A percentile compares a stretch with the other conserved stretches of the same genome.
phyloP scores from a whole-genome alignment of 2,329 filamentous ascomycete genomes.

The Pyricularia sp. region DNA sequence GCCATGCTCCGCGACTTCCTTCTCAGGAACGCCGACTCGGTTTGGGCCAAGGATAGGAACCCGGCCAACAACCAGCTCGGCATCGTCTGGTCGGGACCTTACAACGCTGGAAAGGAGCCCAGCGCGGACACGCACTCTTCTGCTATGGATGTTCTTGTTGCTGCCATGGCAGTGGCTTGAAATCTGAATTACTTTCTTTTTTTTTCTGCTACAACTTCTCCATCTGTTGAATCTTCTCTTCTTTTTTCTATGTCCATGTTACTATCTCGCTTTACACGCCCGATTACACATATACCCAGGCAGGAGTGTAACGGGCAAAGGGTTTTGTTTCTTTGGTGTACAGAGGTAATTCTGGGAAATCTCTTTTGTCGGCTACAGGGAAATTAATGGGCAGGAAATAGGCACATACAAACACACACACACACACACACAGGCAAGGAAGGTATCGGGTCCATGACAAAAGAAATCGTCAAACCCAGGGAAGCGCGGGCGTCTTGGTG shows the following conservation, averaged over 20 bases:
- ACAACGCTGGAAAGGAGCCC: slow-evolving; percentile 25
- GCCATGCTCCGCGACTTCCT: slow-evolving; percentile 43
- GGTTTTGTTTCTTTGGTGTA: not conserved
- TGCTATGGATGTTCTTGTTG: slow-evolving; percentile 58
- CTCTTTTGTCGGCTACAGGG: not conserved
- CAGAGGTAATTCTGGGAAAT: not conserved
- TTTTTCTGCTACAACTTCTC: too few species aligned
- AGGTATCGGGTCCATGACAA: not conserved
- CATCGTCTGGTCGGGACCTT: slow-evolving; percentile 55
- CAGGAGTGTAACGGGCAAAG: not conserved
- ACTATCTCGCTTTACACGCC: not conserved
- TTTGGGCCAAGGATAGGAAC: slow-evolving; percentile 52
- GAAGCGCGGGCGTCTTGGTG: not conserved
- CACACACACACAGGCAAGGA: too few species aligned
- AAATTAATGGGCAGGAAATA: not conserved
- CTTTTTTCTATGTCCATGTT: not conserved
- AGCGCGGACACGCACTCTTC: slow-evolving; percentile 54
- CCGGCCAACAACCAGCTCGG: slow-evolving; percentile 39
- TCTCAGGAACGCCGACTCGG: slow-evolving; percentile 50
- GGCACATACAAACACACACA: not conserved
- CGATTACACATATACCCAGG: not conserved
- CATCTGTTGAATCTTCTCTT: not conserved
- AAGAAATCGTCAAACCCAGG: not conserved
- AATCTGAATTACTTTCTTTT: too few species aligned
- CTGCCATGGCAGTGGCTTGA: slow-evolving; percentile 36